Evolutionary conservation across 345 rosid genomes (phyloP), one percentile per base, ranked within the genome.

Genomic region (Euphorbia pulcherrima): DNA sequence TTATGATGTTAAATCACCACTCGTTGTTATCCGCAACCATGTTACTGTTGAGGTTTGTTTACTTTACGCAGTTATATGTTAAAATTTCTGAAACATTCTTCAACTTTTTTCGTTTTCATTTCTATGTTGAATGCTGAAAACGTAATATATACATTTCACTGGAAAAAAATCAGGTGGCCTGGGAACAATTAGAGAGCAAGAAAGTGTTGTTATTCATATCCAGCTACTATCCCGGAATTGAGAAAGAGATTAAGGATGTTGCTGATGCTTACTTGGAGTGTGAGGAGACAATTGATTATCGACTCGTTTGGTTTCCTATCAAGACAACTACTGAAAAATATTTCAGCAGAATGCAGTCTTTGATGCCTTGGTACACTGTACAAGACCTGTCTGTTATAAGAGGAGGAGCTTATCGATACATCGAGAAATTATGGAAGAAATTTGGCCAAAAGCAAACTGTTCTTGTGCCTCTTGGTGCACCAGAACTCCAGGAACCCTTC

Each of bases 291-390:
- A 8, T 2, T 62, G 73, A 46, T 17, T 72, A 79, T 16, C 83
- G 74, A 62, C 61, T 83, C n/a, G 68, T 83, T 41, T 85, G 86
- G 89, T 71, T 85, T 21, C 86, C 86, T 2, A 35, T 85, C 6
- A 78, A 79, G 82, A 83, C 0, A 68, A 46, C 82, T 2, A 54
- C 73, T 40, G 70, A 79, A 39, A 27, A 67, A 6, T 68, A 58
- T 5, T 83, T 85, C 14, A 62, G 24, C 52, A 18, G 21, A 20
- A 54, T 75, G 14, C 75, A 67, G 54, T 52, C 44, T 17, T 48
- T 6, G 28, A 79, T 82, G 85, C 72, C 72, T 0, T 79, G 83
- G 86, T 56, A 68, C 78, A 60, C 68, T 0, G 72, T 82, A 41
- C n/a, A 55, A 26, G 75, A 72, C 64, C 81, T 80, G 14, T 69